Evolutionary conservation across 2,329 filamentous ascomycete species (phyloP).

Genomic region (Calonectria multiphialidica): DNA sequence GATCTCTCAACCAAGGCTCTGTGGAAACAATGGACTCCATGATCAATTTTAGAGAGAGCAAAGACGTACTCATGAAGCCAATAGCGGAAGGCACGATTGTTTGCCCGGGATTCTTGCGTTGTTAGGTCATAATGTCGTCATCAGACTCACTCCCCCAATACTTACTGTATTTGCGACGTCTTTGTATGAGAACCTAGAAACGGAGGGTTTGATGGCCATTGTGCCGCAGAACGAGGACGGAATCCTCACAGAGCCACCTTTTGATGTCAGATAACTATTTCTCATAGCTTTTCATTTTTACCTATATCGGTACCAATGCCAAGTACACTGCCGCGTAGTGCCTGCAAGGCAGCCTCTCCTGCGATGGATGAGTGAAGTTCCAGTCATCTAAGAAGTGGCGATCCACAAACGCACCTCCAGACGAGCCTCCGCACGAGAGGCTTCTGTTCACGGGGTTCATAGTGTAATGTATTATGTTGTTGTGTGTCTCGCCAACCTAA

Average conservation of each 20-base stretch:
- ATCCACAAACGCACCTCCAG: conserved; percentile 28
- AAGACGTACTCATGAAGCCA: not conserved
- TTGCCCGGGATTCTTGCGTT: not conserved
- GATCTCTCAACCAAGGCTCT: conserved; percentile 5
- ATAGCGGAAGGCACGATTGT: not conserved
- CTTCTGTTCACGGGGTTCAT: conserved; percentile 17
- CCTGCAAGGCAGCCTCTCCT: conserved; percentile 20
- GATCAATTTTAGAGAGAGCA: not conserved
- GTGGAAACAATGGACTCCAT: not conserved
- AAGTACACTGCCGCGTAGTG: not conserved
- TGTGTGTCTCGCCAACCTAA: conserved; percentile 52
- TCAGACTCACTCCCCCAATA: not conserved
- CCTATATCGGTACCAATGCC: conserved; percentile 4
- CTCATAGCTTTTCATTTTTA: not conserved
- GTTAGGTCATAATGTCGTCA: not conserved
- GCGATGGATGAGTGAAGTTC: not conserved
- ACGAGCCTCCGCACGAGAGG: conserved; percentile 23
- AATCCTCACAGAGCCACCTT: conserved; percentile 6
- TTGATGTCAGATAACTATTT: not conserved
- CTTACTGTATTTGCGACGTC: not conserved
- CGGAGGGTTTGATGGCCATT: not conserved
- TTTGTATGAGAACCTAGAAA: not conserved
- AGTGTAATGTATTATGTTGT: conserved; percentile 11
- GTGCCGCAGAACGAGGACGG: not conserved
- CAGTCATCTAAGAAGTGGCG: conserved; percentile 16